phyloP scores from a whole-genome alignment of 805 yeast genomes.

The Naumovozyma baii region DNA sequence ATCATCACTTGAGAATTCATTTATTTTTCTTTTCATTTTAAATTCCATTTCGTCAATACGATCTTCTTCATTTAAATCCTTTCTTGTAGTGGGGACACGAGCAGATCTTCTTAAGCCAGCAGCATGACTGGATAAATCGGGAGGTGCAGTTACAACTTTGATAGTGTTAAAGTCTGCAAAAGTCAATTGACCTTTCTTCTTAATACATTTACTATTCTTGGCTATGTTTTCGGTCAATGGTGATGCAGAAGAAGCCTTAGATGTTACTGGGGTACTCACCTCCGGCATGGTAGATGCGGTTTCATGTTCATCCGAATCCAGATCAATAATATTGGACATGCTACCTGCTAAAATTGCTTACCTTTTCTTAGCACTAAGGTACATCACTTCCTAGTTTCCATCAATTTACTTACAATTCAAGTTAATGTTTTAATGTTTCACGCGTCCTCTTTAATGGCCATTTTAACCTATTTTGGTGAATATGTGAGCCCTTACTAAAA shows the following conservation, averaged over 20 bases:
- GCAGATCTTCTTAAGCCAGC: background rate
- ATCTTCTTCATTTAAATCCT: background rate
- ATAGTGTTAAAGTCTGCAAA: conserved; percentile 24
- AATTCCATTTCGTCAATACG: background rate
- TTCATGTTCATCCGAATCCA: background rate
- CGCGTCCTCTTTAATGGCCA: too few relatives aligned
- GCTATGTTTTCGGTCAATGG: too few relatives aligned
- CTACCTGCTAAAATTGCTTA: background rate
- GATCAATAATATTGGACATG: conserved; percentile 1
- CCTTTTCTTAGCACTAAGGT: too few relatives aligned
- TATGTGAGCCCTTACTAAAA: too few relatives aligned
- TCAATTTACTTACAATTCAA: too few relatives aligned
- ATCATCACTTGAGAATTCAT: background rate
- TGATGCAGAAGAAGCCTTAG: background rate
- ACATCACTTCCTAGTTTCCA: too few relatives aligned
- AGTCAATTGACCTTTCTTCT: conserved; percentile 19
- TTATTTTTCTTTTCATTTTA: background rate
- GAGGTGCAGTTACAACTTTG: conserved; percentile 10
- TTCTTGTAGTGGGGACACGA: background rate
- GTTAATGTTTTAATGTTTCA: too few relatives aligned
- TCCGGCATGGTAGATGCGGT: background rate
- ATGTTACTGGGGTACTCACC: background rate
- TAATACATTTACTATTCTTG: conserved; percentile 1
- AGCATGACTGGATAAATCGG: conserved; percentile 2
- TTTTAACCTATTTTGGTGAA: too few relatives aligned